Evolutionary conservation across 148 eudicot genomes (phyloP), one percentile per base, ranked within the genome.

Genomic region (Rhododendron griersonianum): DNA sequence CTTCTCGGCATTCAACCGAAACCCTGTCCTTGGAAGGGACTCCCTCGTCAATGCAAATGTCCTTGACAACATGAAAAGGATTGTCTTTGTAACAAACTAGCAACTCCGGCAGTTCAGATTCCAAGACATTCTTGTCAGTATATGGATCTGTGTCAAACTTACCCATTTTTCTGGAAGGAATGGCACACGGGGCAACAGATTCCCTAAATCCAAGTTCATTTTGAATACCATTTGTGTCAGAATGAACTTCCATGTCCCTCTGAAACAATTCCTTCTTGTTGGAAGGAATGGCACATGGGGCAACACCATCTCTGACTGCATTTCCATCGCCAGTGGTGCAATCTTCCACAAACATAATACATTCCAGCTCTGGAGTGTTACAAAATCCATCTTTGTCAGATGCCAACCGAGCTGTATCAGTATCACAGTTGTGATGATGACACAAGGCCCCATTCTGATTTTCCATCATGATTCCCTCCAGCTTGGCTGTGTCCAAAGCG

Each of bases 1-100:
- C 87, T 7, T 80, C 87, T 30, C 15, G 30, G 45, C 84, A 84
- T 74, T 90, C 87, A 81, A 89, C 80, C 93, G 90, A 88, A 75
- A 71, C 87, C 87, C 86, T 92, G 50, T 91, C 95, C 78, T 84
- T 86, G 18, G 78, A 61, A 65, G 91, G 91, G 76, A 93, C 76
- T 48, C 98, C 98, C 65, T 94, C 96, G 81, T 95, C 99, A 65
- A 96, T 86, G 78, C 94, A 92, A 79, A 95, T 96, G 90, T 97
- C 98, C 89, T 93, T 94, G 69, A 96, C 93, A 51, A 88, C 86
- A 71, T 93, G 91, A 85, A 77, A 91, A 82, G 85, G 81, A 44
- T 82, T 90, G 87, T 96, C 96, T 81, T 91, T 92, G 84, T 92
- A 92, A 85, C 94, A 92, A 84, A 94, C 92, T 48, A 89, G 71